Percentiles rank a stretch among this genome's conserved stretches.
phyloP scores from a whole-genome alignment of 1,284 basidiomycete species.

The Chondrostereum purpureum region DNA sequence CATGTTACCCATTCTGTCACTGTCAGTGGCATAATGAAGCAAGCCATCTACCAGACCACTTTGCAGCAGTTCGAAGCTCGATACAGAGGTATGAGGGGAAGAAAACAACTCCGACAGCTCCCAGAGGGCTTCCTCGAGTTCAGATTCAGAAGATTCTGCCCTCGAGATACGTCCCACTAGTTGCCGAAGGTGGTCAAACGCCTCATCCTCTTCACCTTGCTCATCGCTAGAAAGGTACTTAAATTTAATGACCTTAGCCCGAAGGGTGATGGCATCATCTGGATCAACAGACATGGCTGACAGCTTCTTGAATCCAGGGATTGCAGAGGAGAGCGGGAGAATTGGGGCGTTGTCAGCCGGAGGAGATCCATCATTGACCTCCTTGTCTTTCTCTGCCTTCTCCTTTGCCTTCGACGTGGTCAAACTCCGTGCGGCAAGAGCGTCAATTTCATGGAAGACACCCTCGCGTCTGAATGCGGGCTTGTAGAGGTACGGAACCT shows the following conservation, averaged over 20 bases:
- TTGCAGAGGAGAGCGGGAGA: constrained; percentile 32
- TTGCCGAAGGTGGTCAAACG: constrained; percentile 57
- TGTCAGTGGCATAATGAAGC: constrained; percentile 75
- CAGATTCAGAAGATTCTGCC: constrained; percentile 53
- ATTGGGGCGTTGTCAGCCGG: constrained; percentile 27
- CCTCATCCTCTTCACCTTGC: constrained; percentile 53
- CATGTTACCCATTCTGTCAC: constrained; percentile 46
- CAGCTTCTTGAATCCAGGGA: constrained; percentile 62
- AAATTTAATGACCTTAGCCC: constrained; percentile 79
- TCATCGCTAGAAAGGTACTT: constrained; percentile 63
- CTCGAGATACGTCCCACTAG: constrained; percentile 60
- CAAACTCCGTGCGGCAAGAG: constrained; percentile 58
- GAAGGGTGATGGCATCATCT: constrained; percentile 85
- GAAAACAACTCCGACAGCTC: constrained; percentile 78
- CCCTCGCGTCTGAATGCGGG: constrained; percentile 88
- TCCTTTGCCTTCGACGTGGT: constrained; percentile 48
- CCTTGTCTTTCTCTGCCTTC: constrained; percentile 42
- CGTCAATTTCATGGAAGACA: constrained; percentile 87
- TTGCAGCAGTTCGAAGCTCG: constrained; percentile 93
- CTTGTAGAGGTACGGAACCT: constrained; percentile 77
- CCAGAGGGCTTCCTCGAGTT: constrained; percentile 57
- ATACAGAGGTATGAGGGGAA: constrained; percentile 73
- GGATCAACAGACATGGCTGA: constrained; percentile 66
- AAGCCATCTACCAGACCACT: constrained; percentile 89
- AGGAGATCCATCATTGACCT: constrained; percentile 32